phyloP scores from a whole-genome alignment of 2,329 filamentous ascomycete genomes.

The Colletotrichum sp. region DNA sequence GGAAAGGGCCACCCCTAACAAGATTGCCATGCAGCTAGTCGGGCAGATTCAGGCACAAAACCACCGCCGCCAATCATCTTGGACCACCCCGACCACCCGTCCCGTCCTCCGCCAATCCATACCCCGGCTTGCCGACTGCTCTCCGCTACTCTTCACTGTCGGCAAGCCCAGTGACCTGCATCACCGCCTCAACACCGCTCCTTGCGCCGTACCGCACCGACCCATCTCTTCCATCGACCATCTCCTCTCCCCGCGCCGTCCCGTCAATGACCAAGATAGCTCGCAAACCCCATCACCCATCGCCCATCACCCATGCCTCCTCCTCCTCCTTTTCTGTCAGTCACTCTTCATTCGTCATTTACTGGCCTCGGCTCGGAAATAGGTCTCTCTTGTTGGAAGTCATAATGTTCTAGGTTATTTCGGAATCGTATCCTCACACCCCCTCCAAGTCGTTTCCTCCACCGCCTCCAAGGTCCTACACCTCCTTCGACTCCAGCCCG shows the following conservation, averaged over 20 bases:
- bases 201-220: not conserved
- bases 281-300: not conserved
- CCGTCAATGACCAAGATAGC: conserved; percentile 5
- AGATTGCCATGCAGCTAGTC: conserved; percentile 23
- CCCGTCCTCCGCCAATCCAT: not conserved
- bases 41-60: conserved; percentile 23
- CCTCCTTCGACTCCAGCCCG: not conserved
- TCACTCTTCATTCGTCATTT: conserved; percentile 1
- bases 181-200: conserved; percentile 23
- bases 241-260: conserved; percentile 11
- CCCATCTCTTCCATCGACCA: not conserved
- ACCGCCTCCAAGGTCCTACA: conserved; percentile 2
- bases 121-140: not conserved
- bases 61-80: conserved; percentile 4
- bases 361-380: not conserved
- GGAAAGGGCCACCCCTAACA: not conserved
- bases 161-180: conserved; percentile 20
- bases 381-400: conserved; percentile 11
- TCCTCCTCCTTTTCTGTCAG: not conserved
- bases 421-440: conserved; percentile 13
- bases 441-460: not conserved
- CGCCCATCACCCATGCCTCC: not conserved
- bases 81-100: conserved; percentile 1
- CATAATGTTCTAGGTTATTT: conserved; percentile 18
- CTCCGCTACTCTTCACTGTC: conserved; percentile 15